Conservation (phyloP, 1,139 yeast species). For the Pneumocystis oryctolagi region DNA sequence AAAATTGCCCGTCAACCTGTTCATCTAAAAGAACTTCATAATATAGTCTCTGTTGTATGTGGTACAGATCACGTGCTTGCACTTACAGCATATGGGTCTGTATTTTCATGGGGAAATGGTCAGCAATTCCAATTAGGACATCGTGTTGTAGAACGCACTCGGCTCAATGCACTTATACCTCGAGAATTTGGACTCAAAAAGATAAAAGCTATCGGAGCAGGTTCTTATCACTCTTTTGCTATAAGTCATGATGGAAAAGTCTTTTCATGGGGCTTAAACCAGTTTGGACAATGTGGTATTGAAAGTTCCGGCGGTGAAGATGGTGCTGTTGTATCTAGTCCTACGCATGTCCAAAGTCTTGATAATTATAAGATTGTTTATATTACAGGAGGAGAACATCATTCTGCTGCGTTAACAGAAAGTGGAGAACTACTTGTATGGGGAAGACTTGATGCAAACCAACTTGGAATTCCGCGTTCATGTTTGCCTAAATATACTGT, state of each 20-base stretch:
- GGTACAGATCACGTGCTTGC: constrained; percentile 90
- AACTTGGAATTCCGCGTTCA: constrained; percentile 62
- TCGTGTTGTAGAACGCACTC: constrained; percentile 60
- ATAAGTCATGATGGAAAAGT: constrained; percentile 58
- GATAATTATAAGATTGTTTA: constrained; percentile 41
- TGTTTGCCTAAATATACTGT: constrained; percentile 53
- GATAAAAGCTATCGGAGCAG: constrained; percentile 69
- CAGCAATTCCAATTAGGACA: constrained; percentile 86
- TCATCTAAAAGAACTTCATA: constrained; percentile 45
- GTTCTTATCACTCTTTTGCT: constrained; percentile 94
- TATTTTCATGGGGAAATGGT: constrained; percentile 95
- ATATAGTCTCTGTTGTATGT: constrained; percentile 71
- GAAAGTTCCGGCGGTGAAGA: constrained; percentile 46
- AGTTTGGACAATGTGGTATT: constrained; percentile 89
- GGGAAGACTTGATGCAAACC: constrained; percentile 90
- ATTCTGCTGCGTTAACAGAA: constrained; percentile 57
- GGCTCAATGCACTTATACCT: constrained; percentile 55
- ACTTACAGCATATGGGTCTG: constrained; percentile 69
- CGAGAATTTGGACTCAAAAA: constrained; percentile 55
- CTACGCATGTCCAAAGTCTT: constrained; percentile 52
- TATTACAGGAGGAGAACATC: constrained; percentile 91
- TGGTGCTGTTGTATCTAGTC: constrained; percentile 47
- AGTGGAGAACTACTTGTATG: constrained; percentile 65
- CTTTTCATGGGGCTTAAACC: constrained; percentile 87
- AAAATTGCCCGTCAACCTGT: constrained; percentile 53